Conservation (phyloP, 1,284 basidiomycete genomes). For the Trichosporon faecale region DNA sequence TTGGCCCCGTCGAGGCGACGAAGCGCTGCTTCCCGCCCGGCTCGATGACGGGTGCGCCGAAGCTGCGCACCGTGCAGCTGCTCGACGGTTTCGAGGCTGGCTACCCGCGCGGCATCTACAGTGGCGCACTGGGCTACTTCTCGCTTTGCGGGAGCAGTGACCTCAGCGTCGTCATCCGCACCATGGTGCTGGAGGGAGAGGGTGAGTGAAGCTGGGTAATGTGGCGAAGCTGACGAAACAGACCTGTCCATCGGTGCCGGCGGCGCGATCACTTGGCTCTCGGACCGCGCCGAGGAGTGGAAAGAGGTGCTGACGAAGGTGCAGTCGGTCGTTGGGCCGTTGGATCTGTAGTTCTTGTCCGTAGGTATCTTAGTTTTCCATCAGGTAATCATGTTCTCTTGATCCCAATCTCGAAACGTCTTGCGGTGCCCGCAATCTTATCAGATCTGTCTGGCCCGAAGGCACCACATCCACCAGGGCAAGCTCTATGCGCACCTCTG, state of each 20-base stretch:
- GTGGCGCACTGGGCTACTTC: constrained; percentile 92
- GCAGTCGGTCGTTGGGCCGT: constrained; percentile 47
- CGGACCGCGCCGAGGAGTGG: constrained; percentile 84
- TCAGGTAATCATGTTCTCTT: neutral
- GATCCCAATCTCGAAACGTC: neutral
- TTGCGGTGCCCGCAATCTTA: neutral
- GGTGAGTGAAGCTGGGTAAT: constrained; percentile 26
- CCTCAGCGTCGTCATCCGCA: constrained; percentile 94
- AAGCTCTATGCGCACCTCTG: no score
- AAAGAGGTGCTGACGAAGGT: constrained; percentile 88
- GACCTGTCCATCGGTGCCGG: constrained; percentile 71
- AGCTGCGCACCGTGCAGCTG: constrained; percentile 87
- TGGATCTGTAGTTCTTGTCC: constrained; percentile 17
- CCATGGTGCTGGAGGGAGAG: constrained; percentile 73
- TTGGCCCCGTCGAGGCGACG: constrained; percentile 68
- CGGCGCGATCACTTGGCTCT: constrained; percentile 92
- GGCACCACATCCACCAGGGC: no score
- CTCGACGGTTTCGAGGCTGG: constrained; percentile 74
- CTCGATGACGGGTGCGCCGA: constrained; percentile 97
- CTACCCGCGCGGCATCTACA: constrained; percentile 72
- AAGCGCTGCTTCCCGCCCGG: constrained; percentile 82
- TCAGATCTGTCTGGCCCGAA: neutral
- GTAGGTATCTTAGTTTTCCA: neutral
- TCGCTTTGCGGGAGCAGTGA: constrained; percentile 83
- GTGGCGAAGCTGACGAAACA: constrained; percentile 21